Base-by-base conservation (phyloP, 352 stramenopile species). In the Paralagenidium karlingii region DNA sequence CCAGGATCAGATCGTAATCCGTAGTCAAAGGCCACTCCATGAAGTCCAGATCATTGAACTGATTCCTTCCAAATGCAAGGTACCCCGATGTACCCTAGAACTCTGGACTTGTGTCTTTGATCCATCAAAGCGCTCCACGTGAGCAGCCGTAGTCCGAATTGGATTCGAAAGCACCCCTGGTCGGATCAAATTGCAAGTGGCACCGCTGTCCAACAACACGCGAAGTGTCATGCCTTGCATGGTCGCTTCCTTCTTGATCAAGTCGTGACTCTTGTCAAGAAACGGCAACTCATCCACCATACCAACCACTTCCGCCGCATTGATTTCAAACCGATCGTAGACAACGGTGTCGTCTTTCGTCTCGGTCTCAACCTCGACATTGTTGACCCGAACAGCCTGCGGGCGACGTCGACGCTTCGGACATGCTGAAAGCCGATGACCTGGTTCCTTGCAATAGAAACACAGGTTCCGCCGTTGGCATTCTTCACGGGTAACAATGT, bases 1-100 rank as follows among this genome's bases (percentile, higher is more conserved):
- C 43, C 13, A 51, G 15, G 16, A 56, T 55, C 7, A 55, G 11
- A 31, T 56, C 41, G 38, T 49, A 32, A 51, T 27, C 32, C 40
- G 31, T 8, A 22, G 22, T 36, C 3, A 22, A 22, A 16, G 7
- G 19, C 7, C 30, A 36, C 22, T 36, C 30, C 22, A 3, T 3
- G 30, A 36, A 36, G 7, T 22, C 7, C 30, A 22, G 30, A 20
- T 7, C 30, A 22, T 36, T 3, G 7, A 36, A 36, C 3, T 16
- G n/a, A n/a, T n/a, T n/a, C n/a, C n/a, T n/a, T n/a, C n/a, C n/a
- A n/a, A n/a, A n/a, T n/a, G n/a, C n/a, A n/a, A n/a, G n/a, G n/a
- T n/a, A n/a, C n/a, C n/a, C n/a, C n/a, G n/a, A n/a, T n/a, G n/a
- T n/a, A n/a, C n/a, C n/a, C n/a, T n/a, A n/a, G n/a, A n/a, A n/a